Evolutionary conservation across 352 stramenopile species (phyloP).

Genomic region (Aphanomyces cochlioides): DNA sequence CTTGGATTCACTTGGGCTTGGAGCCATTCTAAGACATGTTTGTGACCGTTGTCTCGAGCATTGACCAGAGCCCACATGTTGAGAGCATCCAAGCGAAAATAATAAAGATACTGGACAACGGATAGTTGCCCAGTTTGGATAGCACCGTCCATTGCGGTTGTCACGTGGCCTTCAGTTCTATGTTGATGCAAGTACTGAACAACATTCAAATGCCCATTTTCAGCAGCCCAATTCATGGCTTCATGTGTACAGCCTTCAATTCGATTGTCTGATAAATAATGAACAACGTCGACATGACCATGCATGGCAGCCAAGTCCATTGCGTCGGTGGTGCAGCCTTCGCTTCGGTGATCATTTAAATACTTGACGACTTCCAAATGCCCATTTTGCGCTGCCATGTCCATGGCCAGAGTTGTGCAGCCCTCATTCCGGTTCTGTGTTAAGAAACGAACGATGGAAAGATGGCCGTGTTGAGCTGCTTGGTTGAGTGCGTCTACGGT

Average conservation of each 20-base stretch:
- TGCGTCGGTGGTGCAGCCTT: slow-evolving; percentile 58
- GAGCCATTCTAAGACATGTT: slow-evolving; percentile 11
- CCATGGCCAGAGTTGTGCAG: slow-evolving; percentile 21
- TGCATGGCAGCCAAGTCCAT: slow-evolving; percentile 78
- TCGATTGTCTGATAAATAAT: slow-evolving; percentile 30
- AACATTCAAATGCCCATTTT: neutral
- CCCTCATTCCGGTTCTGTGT: slow-evolving; percentile 21
- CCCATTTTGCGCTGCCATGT: slow-evolving; percentile 21
- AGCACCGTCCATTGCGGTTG: slow-evolving; percentile 6
- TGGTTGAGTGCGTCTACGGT: slow-evolving; percentile 29
- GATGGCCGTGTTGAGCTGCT: slow-evolving; percentile 19
- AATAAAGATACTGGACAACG: slow-evolving; percentile 5
- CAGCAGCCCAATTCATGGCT: slow-evolving; percentile 7
- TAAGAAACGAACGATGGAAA: slow-evolving; percentile 29
- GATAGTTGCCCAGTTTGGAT: slow-evolving; percentile 6
- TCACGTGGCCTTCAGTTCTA: neutral
- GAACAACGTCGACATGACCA: slow-evolving; percentile 56
- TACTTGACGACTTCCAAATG: slow-evolving; percentile 29
- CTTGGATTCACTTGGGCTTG: neutral
- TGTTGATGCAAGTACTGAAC: neutral
- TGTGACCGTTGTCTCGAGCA: slow-evolving; percentile 7
- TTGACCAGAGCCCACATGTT: slow-evolving; percentile 18
- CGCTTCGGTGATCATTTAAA: neutral
- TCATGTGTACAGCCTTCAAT: slow-evolving; percentile 15
- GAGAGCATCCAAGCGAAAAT: slow-evolving; percentile 2